Conservation (phyloP, 2,329 filamentous ascomycete species). For the Trichophyton mentagrophytes region DNA sequence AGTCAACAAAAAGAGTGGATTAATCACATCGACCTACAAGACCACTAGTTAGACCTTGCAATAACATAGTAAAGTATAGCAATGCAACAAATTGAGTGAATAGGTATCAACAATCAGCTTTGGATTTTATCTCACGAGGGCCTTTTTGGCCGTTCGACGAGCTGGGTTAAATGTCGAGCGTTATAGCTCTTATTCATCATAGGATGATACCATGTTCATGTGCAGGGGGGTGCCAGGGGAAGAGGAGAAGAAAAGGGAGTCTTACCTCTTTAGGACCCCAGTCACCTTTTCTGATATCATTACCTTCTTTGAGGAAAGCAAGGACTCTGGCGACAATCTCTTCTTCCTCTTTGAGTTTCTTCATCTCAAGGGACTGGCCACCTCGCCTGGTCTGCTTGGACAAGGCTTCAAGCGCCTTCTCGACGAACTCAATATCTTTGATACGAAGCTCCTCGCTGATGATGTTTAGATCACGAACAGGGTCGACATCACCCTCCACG, state of each 20-base stretch:
- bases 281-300: constrained; percentile 81
- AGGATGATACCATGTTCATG: constrained; percentile 8
- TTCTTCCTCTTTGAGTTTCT: constrained; percentile 91
- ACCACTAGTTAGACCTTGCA: constrained; percentile 5
- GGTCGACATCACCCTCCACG: constrained; percentile 97
- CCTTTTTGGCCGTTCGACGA: constrained; percentile 85
- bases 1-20: constrained; percentile 85
- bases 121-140: constrained; percentile 73
- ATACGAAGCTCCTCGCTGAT: constrained; percentile 92
- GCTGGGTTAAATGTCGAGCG: constrained; percentile 94
- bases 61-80: constrained; percentile 10
- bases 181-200: constrained; percentile 98
- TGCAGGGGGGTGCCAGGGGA: constrained; percentile 12
- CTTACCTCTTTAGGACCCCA: constrained; percentile 91
- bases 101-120: constrained; percentile 44
- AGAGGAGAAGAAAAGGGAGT: constrained; percentile 14
- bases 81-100: constrained; percentile 9
- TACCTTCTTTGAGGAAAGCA: constrained; percentile 68
- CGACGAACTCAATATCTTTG: constrained; percentile 97
- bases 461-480: constrained; percentile 83
- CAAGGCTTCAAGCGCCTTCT: constrained; percentile 84
- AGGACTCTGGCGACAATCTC: constrained; percentile 86
- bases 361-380: constrained; percentile 92
- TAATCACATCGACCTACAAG: constrained; percentile 83
- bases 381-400: constrained; percentile 91